Percentiles rank a stretch among this genome's conserved stretches.
phyloP scores from a whole-genome alignment of 805 yeast species.

The Candida sonorensis region DNA sequence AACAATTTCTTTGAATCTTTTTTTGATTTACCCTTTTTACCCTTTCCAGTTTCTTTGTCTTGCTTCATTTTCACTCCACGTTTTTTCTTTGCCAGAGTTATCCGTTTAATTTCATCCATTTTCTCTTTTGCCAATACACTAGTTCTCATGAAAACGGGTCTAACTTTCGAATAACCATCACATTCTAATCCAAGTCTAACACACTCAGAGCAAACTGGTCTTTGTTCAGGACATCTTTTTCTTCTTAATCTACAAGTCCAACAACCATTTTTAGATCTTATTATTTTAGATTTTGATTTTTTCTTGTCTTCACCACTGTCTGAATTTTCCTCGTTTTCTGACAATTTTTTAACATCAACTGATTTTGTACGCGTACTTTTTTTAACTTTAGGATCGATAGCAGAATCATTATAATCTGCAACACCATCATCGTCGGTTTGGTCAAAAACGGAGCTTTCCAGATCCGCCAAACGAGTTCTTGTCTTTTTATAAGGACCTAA shows the following conservation, averaged over 20 bases:
- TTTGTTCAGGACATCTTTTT: conserved; percentile 64
- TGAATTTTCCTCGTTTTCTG: conserved; percentile 1
- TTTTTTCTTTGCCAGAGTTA: conserved; percentile 32
- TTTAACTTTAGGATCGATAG: no score
- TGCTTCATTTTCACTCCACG: conserved; percentile 23
- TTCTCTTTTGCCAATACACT: conserved; percentile 35
- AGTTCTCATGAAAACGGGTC: conserved; percentile 51
- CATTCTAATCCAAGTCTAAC: conserved; percentile 48
- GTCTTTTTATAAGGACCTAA: neutral
- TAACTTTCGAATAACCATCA: conserved; percentile 42
- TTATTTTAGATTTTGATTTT: conserved; percentile 12
- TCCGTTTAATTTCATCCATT: conserved; percentile 42
- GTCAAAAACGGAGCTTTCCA: no score
- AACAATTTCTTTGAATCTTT: no score
- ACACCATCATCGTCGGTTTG: neutral
- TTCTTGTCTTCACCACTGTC: conserved; percentile 6
- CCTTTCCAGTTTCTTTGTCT: conserved; percentile 12
- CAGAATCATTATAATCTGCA: no score
- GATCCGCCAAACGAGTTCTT: neutral
- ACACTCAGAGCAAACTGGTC: conserved; percentile 57
- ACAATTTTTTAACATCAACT: no score
- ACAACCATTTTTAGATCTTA: conserved; percentile 43
- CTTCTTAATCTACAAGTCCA: conserved; percentile 76
- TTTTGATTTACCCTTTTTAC: no score
- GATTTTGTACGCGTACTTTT: no score